Percentiles rank a stretch among this genome's conserved stretches.
Conservation (phyloP, 2,329 filamentous ascomycete genomes). For the Penicillium sp. region DNA sequence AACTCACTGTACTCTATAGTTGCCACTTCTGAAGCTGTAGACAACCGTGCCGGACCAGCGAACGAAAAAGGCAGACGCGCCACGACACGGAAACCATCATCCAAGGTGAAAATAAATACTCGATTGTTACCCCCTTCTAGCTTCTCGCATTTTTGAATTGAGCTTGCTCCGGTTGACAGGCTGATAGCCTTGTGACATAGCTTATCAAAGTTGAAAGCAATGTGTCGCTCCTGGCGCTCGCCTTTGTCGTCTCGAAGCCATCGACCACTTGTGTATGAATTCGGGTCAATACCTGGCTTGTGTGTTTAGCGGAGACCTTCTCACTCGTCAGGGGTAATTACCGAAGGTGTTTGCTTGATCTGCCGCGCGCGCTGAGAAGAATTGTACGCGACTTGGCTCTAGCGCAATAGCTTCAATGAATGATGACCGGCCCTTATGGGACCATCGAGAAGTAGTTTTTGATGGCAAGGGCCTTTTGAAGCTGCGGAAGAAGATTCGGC, state of each 20-base stretch:
- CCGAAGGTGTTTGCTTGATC: neutral
- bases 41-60: slow-evolving; percentile 36
- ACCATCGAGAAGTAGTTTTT: no score
- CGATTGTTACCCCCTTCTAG: slow-evolving; percentile 44
- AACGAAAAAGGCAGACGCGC: slow-evolving; percentile 38
- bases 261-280: slow-evolving; percentile 8
- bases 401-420: no score
- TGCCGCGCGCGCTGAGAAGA: neutral
- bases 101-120: slow-evolving; percentile 41
- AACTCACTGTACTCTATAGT: slow-evolving; percentile 43
- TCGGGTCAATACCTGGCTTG: slow-evolving; percentile 2
- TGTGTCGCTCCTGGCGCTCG: slow-evolving; percentile 6
- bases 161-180: neutral
- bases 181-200: slow-evolving; percentile 2
- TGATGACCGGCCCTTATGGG: no score
- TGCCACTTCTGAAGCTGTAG: slow-evolving; percentile 45
- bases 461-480: no score
- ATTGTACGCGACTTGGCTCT: slow-evolving; percentile 1
- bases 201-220: slow-evolving; percentile 6
- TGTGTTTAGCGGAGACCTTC: neutral
- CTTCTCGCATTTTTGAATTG: slow-evolving; percentile 33
- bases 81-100: slow-evolving; percentile 37
- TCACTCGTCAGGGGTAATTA: neutral
- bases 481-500: no score
- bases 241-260: slow-evolving; percentile 6